Percentiles rank a stretch among this genome's conserved stretches.
These are phyloP conservation scores for Anacardium occidentale DNA, from an alignment of 345 rosid genomes.

Conservation along the genomic window DNA sequence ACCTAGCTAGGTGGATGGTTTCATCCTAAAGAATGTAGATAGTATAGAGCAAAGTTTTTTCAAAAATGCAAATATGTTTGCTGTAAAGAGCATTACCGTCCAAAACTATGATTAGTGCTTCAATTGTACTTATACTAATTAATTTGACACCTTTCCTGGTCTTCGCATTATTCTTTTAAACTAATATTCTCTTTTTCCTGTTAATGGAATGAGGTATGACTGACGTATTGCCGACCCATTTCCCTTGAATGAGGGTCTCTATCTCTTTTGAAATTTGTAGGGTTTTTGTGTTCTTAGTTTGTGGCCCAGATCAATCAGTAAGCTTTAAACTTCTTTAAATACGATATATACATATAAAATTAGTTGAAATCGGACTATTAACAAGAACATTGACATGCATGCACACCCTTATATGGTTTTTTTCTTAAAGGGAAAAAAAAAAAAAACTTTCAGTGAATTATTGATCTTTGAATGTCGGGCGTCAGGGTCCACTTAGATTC, in stretches of 20 bases:
- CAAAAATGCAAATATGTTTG: conserved; percentile 14
- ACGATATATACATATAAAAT: not conserved
- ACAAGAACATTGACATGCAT: conserved; percentile 13
- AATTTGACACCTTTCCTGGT: not conserved
- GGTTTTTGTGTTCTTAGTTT: conserved; percentile 30
- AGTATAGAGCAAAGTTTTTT: conserved; percentile 25
- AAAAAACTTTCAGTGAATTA: conserved; percentile 12
- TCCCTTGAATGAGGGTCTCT: conserved; percentile 45
- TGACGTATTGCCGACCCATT: conserved; percentile 47
- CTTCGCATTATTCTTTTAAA: not conserved
- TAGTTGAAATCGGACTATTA: conserved; percentile 6
- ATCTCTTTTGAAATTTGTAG: conserved; percentile 25
- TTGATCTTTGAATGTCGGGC: conserved; percentile 33
- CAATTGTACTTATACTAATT: conserved; percentile 32
- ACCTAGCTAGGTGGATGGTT: not conserved
- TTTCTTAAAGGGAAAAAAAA: conserved; percentile 11
- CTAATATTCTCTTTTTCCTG: not conserved
- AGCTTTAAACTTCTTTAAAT: conserved; percentile 15
- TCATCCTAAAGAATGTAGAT: conserved; percentile 24
- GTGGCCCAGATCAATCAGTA: conserved; percentile 28
- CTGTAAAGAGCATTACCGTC: conserved; percentile 33
- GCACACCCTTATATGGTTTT: conserved; percentile 11
- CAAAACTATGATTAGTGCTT: conserved; percentile 40
- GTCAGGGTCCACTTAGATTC: conserved; percentile 33
- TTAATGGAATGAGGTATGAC: conserved; percentile 30